phyloP scores from a whole-genome alignment of 495 filamentous ascomycete genomes.

The Penicillium waksmanii region DNA sequence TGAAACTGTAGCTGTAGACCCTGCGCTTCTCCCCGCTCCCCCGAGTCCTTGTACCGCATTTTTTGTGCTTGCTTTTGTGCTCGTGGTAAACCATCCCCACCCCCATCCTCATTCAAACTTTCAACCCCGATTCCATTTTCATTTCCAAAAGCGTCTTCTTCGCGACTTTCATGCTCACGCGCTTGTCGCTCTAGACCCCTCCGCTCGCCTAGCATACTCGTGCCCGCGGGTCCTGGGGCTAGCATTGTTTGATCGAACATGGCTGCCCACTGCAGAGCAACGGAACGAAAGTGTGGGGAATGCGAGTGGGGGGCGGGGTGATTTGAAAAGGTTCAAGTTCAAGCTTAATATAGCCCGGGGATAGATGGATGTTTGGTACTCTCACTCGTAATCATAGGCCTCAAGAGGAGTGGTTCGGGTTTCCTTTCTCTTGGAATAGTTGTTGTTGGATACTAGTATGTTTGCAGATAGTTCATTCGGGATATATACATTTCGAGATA shows the following conservation, averaged over 20 bases:
- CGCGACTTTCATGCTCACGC: neutral
- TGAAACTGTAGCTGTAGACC: neutral
- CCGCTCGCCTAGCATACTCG: constrained; percentile 24
- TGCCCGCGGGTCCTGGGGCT: constrained; percentile 17
- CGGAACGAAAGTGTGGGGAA: too few species aligned
- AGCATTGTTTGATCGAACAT: constrained; percentile 15
- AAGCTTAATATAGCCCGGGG: neutral
- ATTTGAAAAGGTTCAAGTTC: neutral
- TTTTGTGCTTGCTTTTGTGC: too few species aligned
- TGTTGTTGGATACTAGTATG: too few species aligned
- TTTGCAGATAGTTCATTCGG: too few species aligned
- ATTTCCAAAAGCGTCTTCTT: too few species aligned
- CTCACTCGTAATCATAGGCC: too few species aligned
- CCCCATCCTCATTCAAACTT: neutral
- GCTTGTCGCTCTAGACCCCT: constrained; percentile 10
- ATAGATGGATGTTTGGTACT: neutral
- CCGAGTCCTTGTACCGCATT: too few species aligned
- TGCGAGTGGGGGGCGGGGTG: neutral
- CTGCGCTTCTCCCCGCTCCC: too few species aligned
- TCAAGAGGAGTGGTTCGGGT: too few species aligned
- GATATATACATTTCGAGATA: too few species aligned
- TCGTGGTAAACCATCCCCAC: neutral
- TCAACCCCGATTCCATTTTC: neutral
- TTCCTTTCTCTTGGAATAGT: too few species aligned
- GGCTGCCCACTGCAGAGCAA: neutral